phyloP scores from a whole-genome alignment of 2,329 filamentous ascomycete species.

The Aspergillus sp. region DNA sequence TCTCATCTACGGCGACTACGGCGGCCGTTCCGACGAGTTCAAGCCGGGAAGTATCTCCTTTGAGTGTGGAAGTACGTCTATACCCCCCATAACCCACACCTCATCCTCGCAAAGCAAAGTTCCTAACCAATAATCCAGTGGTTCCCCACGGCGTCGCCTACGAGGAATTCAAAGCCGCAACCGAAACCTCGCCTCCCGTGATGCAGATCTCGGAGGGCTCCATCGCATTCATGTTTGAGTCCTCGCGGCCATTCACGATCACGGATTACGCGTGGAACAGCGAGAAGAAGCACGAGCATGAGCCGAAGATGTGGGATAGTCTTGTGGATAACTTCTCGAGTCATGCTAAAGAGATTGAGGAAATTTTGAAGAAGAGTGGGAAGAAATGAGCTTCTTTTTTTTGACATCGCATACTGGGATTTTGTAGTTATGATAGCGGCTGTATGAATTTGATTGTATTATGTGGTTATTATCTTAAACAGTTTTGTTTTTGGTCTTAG shows the following conservation, averaged over 20 bases:
- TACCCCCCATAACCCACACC: not conserved
- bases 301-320: conserved; percentile 59
- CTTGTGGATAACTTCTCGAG: conserved; percentile 58
- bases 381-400: conserved; percentile 13
- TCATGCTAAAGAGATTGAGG: conserved; percentile 53
- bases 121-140: conserved; percentile 26
- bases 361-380: conserved; percentile 43
- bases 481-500: not conserved
- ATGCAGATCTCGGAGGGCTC: conserved; percentile 39
- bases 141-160: conserved; percentile 43
- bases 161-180: conserved; percentile 39
- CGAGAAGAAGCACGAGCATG: conserved; percentile 50
- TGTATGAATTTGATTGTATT: not conserved
- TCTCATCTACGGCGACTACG: conserved; percentile 41
- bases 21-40: conserved; percentile 40
- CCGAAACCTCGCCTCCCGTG: conserved; percentile 30
- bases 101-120: not conserved
- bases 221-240: conserved; percentile 44
- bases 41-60: conserved; percentile 41
- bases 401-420: not conserved
- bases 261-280: conserved; percentile 43
- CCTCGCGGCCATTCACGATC: conserved; percentile 40
- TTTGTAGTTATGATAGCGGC: not conserved
- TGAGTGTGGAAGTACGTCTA: conserved; percentile 38
- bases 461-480: not conserved